Base-by-base conservation (phyloP, 2,329 filamentous ascomycete genomes). In the Colletotrichum sp. region DNA sequence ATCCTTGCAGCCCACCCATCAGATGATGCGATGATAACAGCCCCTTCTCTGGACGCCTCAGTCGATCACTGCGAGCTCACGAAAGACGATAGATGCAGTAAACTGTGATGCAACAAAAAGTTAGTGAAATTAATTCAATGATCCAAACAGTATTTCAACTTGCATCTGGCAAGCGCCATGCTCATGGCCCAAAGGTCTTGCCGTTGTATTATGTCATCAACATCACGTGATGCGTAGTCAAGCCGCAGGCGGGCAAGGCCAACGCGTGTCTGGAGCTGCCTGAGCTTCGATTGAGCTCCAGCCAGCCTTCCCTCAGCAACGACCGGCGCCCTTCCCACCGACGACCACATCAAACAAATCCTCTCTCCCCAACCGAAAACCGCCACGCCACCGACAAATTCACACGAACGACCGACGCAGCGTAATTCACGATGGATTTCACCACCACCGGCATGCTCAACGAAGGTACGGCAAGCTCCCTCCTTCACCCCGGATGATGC, bases 401-500 rank as follows among this genome's bases (percentile, higher is more conserved):
- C 71, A 86, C 78, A 28, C 66, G 16, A 60, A 32, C 27, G 60
- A 27, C 25, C n/a, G 68, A 74, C 52, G 19, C 11, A 61, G 13
- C 68, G 30, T 36, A 25, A 59, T 19, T 36, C 36, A 76, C 39
- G 27, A 93, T 93, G 92, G 91, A 93, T 83, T 93, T 92, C 80
- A 90, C 91, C 76, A 90, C 85, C 77, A 89, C 90, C 80, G 92
- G 92, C 82, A 88, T 88, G 80, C 84, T 94, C 80, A 93, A 90
- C 80, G 91, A 93, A 88, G 92, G 92, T 93, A 85, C 79, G 71
- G 27, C 80, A 67, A 65, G 55, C 67, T 60, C 66, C 66, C 30
- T 39, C 15, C 8, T 9, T 61, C 28, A 30, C 25, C 19, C 39
- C 36, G 55, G 22, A 75, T 75, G 64, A 69, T 73, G 63, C 48